Percentiles rank a stretch among this genome's conserved stretches.
These are phyloP conservation scores for Grigorovia jiainica DNA, from an alignment of 805 yeast genomes.

Conservation along the genomic window DNA sequence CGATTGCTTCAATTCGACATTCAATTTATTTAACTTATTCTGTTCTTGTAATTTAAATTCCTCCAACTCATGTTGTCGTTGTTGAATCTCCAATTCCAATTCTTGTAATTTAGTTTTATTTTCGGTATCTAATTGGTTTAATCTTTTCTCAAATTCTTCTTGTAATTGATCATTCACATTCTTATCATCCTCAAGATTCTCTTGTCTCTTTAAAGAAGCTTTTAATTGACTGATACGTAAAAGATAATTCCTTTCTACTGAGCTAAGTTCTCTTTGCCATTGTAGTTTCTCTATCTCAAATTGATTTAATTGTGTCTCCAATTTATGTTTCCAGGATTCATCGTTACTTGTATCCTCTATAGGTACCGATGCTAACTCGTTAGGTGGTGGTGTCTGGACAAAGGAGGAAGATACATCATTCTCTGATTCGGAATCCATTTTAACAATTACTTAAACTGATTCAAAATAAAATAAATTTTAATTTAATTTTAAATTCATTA, in stretches of 20 bases:
- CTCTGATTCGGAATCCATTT: constrained; percentile 3
- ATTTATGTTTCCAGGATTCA: constrained; percentile 28
- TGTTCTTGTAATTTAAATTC: constrained; percentile 30
- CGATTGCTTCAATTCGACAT: constrained; percentile 10
- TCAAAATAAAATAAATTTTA: background rate
- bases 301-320: constrained; percentile 31
- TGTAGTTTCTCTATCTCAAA: constrained; percentile 26
- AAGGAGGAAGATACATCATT: constrained; percentile 32
- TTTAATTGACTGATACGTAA: constrained; percentile 7
- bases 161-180: constrained; percentile 3
- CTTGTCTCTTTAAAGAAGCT: constrained; percentile 20
- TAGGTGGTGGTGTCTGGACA: constrained; percentile 17
- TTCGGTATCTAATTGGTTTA: background rate
- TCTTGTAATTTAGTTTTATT: constrained; percentile 7
- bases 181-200: constrained; percentile 30
- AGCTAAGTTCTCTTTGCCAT: constrained; percentile 15
- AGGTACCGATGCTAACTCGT: background rate
- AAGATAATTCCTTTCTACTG: constrained; percentile 26
- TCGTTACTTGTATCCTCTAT: background rate
- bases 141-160: background rate
- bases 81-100: constrained; percentile 3
- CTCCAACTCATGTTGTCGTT: constrained; percentile 26
- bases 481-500: background rate
- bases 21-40: constrained; percentile 10
- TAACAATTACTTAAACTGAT: background rate